Base-by-base conservation (phyloP, 495 filamentous ascomycete genomes). In the Penicillium arizonense region DNA sequence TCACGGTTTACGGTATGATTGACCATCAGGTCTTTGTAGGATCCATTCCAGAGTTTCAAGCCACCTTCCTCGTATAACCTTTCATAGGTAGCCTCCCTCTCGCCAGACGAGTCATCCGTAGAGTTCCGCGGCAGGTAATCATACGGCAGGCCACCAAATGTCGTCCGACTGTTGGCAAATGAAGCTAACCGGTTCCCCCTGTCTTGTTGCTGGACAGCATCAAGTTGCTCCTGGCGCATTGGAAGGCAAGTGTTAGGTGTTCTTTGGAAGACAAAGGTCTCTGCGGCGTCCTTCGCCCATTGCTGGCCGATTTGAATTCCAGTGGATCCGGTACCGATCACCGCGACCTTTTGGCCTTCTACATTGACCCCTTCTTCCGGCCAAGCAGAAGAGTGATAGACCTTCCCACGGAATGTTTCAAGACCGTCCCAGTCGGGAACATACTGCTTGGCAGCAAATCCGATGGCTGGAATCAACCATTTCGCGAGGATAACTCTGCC, bases 351-450 rank as follows among this genome's bases (percentile, higher is more conserved):
- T 59, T 85, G 84, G 42, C 69, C 69, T 18, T 59, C 60, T 7
- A 83, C 59, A 51, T 81, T 66, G 30, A 82, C 64, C 11, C 64
- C 61, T 5, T 75, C 62, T 11, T 78, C 68, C 0, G 83, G 83
- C 84, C 84, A 87, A 63, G 78, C 75, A 2, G 81, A 78, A 0
- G 82, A 75, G 49, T 87, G 83, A 50, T 81, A 66, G 4, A 83
- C 66, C 5, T 59, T 36, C 4, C 84, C 82, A 16, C 74, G 66
- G 72, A 80, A 87, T 1, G 67, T 71, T 0, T 77, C 71, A 5
- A 85, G 58, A 5, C 81, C 81, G n/a, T 65, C 57, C 70, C 73
- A 82, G 5, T 72, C 61, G 0, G 83, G 82, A 47, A 72, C 56
- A 32, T 75, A 67, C n/a, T 59, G 63, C 45, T 70, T 61, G 8